Conservation (phyloP, 345 rosid genomes). For the Hypericum perforatum region DNA sequence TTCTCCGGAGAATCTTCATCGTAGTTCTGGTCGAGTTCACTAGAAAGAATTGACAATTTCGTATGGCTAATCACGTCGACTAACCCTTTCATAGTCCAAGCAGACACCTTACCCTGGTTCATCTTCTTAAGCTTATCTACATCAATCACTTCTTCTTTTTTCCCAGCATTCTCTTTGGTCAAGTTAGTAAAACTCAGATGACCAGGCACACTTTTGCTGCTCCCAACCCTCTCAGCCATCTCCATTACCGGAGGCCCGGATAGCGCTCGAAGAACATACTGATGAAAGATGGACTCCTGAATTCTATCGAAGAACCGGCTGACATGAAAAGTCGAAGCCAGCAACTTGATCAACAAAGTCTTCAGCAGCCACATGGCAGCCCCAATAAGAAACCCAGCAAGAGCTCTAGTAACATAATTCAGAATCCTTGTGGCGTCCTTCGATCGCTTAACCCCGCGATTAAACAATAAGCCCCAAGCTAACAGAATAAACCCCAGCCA, state of each 20-base stretch:
- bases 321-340: neutral
- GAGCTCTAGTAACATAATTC: neutral
- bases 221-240: neutral
- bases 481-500: neutral
- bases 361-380: neutral
- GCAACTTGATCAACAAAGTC: neutral
- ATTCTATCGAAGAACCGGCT: neutral
- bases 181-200: neutral
- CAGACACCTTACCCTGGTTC: neutral
- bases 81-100: neutral
- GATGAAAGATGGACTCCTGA: constrained; percentile 2
- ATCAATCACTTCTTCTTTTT: neutral
- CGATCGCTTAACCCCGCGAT: neutral
- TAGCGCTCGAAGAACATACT: neutral
- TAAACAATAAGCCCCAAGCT: neutral
- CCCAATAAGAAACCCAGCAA: neutral
- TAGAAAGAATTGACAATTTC: neutral
- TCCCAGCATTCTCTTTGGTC: neutral
- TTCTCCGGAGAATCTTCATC: neutral
- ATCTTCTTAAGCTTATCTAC: neutral
- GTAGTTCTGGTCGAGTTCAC: neutral
- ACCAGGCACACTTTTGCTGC: neutral
- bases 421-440: neutral
- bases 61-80: neutral
- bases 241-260: neutral